Conservation (phyloP, 208 protist genomes). For the Trypanosoma theileri region DNA sequence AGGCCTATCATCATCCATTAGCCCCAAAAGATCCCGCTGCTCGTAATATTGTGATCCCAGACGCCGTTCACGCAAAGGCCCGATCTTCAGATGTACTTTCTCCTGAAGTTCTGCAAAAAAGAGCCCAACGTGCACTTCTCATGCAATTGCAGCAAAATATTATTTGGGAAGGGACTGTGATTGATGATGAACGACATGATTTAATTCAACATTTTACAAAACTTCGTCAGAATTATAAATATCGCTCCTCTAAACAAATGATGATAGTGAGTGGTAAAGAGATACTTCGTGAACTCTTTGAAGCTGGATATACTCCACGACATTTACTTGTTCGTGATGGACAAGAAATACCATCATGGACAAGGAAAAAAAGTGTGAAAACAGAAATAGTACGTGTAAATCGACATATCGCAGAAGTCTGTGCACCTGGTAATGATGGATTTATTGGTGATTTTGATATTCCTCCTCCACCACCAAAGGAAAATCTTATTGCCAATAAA, state of each 20-base stretch:
- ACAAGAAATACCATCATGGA: slow-evolving; percentile 62
- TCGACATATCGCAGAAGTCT: slow-evolving; percentile 47
- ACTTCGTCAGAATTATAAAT: slow-evolving; percentile 72
- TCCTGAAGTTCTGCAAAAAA: slow-evolving; percentile 64
- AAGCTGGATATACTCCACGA: slow-evolving; percentile 51
- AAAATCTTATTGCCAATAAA: slow-evolving; percentile 85
- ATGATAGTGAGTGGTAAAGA: slow-evolving; percentile 70
- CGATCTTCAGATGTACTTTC: slow-evolving; percentile 28
- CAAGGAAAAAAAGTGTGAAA: slow-evolving; percentile 30
- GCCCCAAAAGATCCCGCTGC: slow-evolving; percentile 68
- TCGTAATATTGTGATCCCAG: slow-evolving; percentile 73
- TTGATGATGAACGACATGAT: slow-evolving; percentile 62
- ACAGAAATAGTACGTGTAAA: slow-evolving; percentile 67
- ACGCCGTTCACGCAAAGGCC: slow-evolving; percentile 40
- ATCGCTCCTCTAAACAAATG: slow-evolving; percentile 73
- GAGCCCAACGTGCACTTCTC: slow-evolving; percentile 68
- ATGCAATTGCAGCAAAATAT: slow-evolving; percentile 80
- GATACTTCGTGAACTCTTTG: slow-evolving; percentile 83
- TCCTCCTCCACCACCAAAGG: slow-evolving; percentile 74
- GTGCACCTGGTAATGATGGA: slow-evolving; percentile 77
- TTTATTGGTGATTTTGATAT: slow-evolving; percentile 89
- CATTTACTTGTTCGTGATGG: slow-evolving; percentile 71
- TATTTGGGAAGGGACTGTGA: slow-evolving; percentile 85
- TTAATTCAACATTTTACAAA: slow-evolving; percentile 82
- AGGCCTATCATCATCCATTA: slow-evolving; percentile 64